Base-by-base conservation (phyloP, 106 monocot genomes). In the Phalaenopsis aphrodite region DNA sequence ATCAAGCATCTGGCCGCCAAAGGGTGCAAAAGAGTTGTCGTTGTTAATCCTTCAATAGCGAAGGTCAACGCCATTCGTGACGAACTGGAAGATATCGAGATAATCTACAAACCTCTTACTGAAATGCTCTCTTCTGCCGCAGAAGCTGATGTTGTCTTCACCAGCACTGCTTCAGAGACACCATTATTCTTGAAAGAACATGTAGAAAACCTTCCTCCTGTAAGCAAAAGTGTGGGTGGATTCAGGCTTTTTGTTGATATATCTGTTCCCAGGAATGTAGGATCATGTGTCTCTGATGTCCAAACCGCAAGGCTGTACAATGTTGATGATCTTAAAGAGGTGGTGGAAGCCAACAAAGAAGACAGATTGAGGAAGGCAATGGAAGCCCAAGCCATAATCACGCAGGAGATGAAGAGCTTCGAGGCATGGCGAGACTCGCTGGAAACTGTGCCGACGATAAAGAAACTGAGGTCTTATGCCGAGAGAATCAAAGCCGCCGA, bases 391-490 rank as follows among this genome's bases (percentile, higher is more conserved):
- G 47, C 79, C 19, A 88, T 99, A 43, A 99, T 99, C 77, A 82
- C 66, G 1, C 57, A 99, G 66, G 94, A 99, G 79, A 19, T 93
- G 84, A 95, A 83, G 42, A 79, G 72, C 46, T 99, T 99, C 47
- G 91, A 95, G 83, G 88, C 91, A 41, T 99, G 98, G 98, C 88
- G 95, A 52, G 93, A 99, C 75, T 99, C 98, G 3, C 75, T 99
- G 83, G 94, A 95, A 81, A 99, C 98, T 8, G 98, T 99, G n/a
- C 98, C 94, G 4, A 99, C 98, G 19, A 99, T 99, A 82, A 99
- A 94, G 88, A 95, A 92, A 66, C 72, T 99, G n/a, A 89, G 93
- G 77, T 90, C 92, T 1, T 99, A 93, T 69, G 93, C 91, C 11
- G 94, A 99, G 42, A 85, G 91, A 82, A 99, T 95, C 49, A 85